These are phyloP conservation scores for Violaceomyces palustris DNA, from an alignment of 1,284 basidiomycete species.

Conservation along the genomic window DNA sequence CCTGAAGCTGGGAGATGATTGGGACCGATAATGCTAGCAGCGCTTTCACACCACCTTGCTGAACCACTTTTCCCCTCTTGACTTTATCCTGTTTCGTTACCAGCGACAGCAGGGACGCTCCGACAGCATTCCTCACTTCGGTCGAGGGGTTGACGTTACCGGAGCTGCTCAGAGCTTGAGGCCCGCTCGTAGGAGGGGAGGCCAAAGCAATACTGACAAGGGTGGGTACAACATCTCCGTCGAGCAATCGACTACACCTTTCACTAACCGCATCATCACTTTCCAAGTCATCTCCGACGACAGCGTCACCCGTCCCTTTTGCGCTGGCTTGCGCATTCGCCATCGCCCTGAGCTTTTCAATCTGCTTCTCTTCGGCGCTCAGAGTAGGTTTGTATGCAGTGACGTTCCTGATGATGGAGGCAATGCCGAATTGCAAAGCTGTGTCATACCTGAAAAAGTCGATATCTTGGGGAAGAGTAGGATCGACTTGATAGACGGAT, in stretches of 20 bases:
- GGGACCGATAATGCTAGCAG: slow-evolving; percentile 59
- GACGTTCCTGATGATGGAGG: slow-evolving; percentile 29
- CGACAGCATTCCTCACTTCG: slow-evolving; percentile 9
- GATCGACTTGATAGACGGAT: no score
- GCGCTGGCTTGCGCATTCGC: slow-evolving; percentile 18
- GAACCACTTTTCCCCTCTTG: slow-evolving; percentile 72
- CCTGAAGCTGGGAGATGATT: slow-evolving; percentile 6
- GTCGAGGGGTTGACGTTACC: slow-evolving; percentile 15
- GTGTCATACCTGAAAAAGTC: slow-evolving; percentile 16
- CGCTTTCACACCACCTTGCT: slow-evolving; percentile 74
- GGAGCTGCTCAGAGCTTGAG: neutral
- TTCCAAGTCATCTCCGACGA: slow-evolving; percentile 4
- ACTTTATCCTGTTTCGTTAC: slow-evolving; percentile 61
- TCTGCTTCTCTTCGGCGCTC: slow-evolving; percentile 33
- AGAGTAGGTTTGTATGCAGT: slow-evolving; percentile 23
- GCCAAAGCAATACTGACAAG: slow-evolving; percentile 20
- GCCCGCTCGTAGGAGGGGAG: neutral
- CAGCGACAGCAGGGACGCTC: slow-evolving; percentile 13
- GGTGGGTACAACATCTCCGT: slow-evolving; percentile 23
- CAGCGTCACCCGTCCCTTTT: slow-evolving; percentile 1
- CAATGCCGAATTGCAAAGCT: slow-evolving; percentile 33
- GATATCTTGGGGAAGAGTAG: no score
- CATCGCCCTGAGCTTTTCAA: slow-evolving; percentile 23
- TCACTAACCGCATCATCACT: slow-evolving; percentile 3
- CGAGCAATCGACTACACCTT: slow-evolving; percentile 24